Conservation (phyloP, 208 protist genomes). For the Trypanosoma rangeli region DNA sequence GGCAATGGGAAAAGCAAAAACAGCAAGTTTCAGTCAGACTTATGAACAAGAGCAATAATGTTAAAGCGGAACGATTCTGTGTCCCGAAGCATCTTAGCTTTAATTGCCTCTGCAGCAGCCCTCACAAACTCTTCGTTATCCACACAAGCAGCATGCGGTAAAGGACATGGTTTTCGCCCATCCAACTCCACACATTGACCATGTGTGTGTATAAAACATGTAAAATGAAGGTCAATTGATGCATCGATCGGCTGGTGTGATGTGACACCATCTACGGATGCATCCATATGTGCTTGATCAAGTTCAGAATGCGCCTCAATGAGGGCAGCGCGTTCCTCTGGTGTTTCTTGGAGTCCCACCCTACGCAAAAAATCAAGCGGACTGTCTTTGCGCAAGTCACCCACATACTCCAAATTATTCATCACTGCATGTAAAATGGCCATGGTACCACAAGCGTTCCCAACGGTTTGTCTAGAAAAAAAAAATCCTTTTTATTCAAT, state of each 20-base stretch:
- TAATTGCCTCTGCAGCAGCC: conserved; percentile 65
- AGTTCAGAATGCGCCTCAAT: conserved; percentile 46
- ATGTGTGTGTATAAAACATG: conserved; percentile 86
- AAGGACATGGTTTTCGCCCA: conserved; percentile 81
- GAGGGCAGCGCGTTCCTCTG: conserved; percentile 34
- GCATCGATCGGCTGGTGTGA: conserved; percentile 59
- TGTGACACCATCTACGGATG: conserved; percentile 68
- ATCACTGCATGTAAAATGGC: conserved; percentile 90
- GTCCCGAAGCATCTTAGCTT: conserved; percentile 69
- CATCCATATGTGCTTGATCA: conserved; percentile 54
- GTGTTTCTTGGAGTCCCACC: conserved; percentile 28
- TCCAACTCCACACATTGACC: conserved; percentile 94
- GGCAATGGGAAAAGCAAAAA: conserved; percentile 13
- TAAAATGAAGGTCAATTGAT: conserved; percentile 93
- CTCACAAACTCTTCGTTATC: conserved; percentile 63
- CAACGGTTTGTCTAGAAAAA: conserved; percentile 91
- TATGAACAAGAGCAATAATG: conserved; percentile 71
- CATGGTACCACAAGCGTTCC: conserved; percentile 96
- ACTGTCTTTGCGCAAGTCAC: conserved; percentile 38
- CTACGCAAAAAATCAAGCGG: conserved; percentile 28
- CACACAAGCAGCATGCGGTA: conserved; percentile 78
- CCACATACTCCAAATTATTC: conserved; percentile 86
- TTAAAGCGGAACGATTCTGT: conserved; percentile 66
- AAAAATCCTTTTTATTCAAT: conserved; percentile 59
- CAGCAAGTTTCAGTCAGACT: not conserved